Evolutionary conservation across 495 filamentous ascomycete species (phyloP), one percentile per base, ranked within the genome.

Genomic region (Amorphotheca resinae): DNA sequence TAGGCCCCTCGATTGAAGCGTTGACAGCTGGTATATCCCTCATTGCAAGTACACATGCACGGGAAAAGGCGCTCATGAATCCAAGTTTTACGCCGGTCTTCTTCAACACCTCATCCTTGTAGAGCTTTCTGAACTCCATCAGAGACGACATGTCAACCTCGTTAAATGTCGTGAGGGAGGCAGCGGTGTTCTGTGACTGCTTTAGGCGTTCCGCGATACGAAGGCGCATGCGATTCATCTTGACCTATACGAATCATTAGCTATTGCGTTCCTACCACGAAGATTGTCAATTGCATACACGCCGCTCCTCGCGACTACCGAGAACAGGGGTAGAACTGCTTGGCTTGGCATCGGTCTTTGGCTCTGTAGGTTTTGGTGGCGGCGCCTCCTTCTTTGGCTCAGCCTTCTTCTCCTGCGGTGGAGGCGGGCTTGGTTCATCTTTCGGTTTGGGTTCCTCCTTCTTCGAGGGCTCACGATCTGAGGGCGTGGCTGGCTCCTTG

Each of bases 161-260:
- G 62, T 99, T 95, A 71, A 99, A 99, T 14, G 91, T 99, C 14
- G 91, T 96, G 39, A 99, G 67, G 12, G 91, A 94, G 25, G 91
- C 91, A 41, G 93, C 91, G 3, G 91, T 95, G 67, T 99, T 96
- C 66, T 99, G 91, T 12, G 89, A 95, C 59, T 98, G 91, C 75
- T 98, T 98, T 38, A 98, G 73, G 49, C 91, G 88, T 69, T 98
- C 91, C 16, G 91, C 85, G 49, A 96, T 98, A 16, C 91, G 78
- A 33, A 96, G 75, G 38, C 91, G 86, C 93, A 98, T 98, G 41
- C 93, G 84, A 69, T 96, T 96, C 91, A 98, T 98, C 72, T 98
- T 98, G 52, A 95, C 87, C 85, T 89, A 51, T 32, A n/a, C 14
- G 17, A 40, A 31, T 26, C 8, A 23, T 53, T 32, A 53, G 46